Percentiles rank a stretch among this genome's conserved stretches.
Evolutionary conservation across 192 early-diverging fungal species (phyloP).

Genomic region (Rhizophagus sp.): DNA sequence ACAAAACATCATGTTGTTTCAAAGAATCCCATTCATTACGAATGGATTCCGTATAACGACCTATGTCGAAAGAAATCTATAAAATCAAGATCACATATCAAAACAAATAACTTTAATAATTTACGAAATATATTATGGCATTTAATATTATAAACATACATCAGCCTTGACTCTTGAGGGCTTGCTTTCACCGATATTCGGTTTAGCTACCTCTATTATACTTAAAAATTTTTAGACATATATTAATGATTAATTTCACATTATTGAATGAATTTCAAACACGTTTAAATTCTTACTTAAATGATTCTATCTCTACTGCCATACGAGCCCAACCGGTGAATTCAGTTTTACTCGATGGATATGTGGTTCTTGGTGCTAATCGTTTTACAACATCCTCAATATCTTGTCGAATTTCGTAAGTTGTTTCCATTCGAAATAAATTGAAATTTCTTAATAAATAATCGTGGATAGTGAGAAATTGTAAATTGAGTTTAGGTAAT

Average conservation of each 20-base stretch:
- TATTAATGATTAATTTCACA: too few species aligned
- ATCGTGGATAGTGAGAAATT: conserved; percentile 91
- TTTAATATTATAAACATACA: conserved; percentile 38
- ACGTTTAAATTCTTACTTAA: conserved; percentile 40
- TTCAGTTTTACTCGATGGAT: conserved; percentile 59
- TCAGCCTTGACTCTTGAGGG: conserved; percentile 83
- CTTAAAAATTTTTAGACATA: conserved; percentile 22
- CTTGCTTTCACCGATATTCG: conserved; percentile 68
- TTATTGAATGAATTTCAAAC: neutral
- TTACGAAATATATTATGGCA: neutral
- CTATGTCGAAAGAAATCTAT: conserved; percentile 59
- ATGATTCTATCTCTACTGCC: conserved; percentile 71
- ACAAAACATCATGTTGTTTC: conserved; percentile 84
- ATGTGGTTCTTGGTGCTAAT: conserved; percentile 63
- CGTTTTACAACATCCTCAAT: conserved; percentile 86
- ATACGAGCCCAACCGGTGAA: conserved; percentile 95
- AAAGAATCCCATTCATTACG: conserved; percentile 88
- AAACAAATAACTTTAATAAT: neutral
- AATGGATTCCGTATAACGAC: conserved; percentile 68
- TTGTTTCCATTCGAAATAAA: conserved; percentile 81
- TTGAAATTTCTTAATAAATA: conserved; percentile 86
- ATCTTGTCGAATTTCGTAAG: conserved; percentile 83
- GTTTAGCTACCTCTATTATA: conserved; percentile 71
- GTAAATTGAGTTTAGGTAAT: conserved; percentile 89
- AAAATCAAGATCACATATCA: neutral